Conservation (phyloP, 768 basidiomycete genomes). For the Amanita fuliginea region DNA sequence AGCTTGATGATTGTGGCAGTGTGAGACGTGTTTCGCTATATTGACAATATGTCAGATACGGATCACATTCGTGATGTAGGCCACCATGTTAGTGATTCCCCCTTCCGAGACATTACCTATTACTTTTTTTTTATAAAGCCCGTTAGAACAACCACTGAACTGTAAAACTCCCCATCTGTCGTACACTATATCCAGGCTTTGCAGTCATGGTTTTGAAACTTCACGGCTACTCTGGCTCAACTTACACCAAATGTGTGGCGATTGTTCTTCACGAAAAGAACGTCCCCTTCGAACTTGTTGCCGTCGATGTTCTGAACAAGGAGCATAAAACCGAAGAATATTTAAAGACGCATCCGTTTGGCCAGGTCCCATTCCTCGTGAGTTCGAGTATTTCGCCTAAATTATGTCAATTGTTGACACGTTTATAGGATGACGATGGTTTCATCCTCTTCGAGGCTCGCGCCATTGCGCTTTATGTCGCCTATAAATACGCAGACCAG, state of each 20-base stretch:
- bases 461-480: slow-evolving; percentile 51
- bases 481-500: slow-evolving; percentile 39
- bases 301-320: slow-evolving; percentile 22
- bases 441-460: slow-evolving; percentile 56
- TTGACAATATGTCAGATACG: too few species aligned
- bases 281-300: slow-evolving; percentile 35
- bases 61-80: too few species aligned
- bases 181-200: neutral
- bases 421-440: slow-evolving; percentile 43
- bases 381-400: neutral
- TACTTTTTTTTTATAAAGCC: neutral
- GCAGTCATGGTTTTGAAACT: slow-evolving; percentile 33
- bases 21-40: too few species aligned
- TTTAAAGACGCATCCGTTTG: slow-evolving; percentile 39
- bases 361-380: slow-evolving; percentile 20
- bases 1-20: too few species aligned
- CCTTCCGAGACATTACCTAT: too few species aligned
- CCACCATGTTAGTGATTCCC: too few species aligned
- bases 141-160: neutral
- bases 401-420: neutral
- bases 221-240: slow-evolving; percentile 28
- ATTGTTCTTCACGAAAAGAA: slow-evolving; percentile 32
- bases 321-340: slow-evolving; percentile 29
- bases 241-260: slow-evolving; percentile 35
- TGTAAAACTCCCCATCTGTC: neutral